phyloP scores from a whole-genome alignment of 495 filamentous ascomycete genomes.

The Staphylotrichum longicolle region DNA sequence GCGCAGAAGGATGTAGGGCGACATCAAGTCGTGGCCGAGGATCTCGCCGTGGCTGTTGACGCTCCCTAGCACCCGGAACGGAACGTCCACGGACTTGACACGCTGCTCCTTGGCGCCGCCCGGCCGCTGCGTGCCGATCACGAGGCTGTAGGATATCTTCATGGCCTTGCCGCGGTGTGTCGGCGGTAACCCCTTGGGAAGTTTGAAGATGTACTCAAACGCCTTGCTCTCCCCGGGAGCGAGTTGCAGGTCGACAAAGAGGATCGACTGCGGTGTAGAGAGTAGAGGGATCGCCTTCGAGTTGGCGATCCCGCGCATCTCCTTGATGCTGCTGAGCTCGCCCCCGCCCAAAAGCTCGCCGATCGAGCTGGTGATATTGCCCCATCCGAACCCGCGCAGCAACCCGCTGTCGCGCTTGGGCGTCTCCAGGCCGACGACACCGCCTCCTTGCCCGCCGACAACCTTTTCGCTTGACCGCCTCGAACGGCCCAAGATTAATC shows the following conservation, averaged over 20 bases:
- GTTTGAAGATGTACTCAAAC: slow-evolving; percentile 78
- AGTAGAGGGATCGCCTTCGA: slow-evolving; percentile 83
- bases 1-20: slow-evolving; percentile 84
- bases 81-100: slow-evolving; percentile 86
- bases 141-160: slow-evolving; percentile 85
- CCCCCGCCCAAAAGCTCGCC: slow-evolving; percentile 79
- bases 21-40: slow-evolving; percentile 81
- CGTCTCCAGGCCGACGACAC: slow-evolving; percentile 76
- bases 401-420: slow-evolving; percentile 75
- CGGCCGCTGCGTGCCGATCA: slow-evolving; percentile 88
- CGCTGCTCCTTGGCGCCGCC: slow-evolving; percentile 74
- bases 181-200: slow-evolving; percentile 85
- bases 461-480: slow-evolving; percentile 92
- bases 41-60: slow-evolving; percentile 69
- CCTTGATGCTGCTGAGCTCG: slow-evolving; percentile 86
- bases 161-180: slow-evolving; percentile 90
- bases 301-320: slow-evolving; percentile 80
- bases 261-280: slow-evolving; percentile 92
- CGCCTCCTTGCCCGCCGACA: slow-evolving; percentile 79
- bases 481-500: slow-evolving; percentile 84
- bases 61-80: slow-evolving; percentile 90
- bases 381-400: slow-evolving; percentile 83
- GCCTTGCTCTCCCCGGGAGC: slow-evolving; percentile 85
- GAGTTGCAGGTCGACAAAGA: slow-evolving; percentile 90
- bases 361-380: slow-evolving; percentile 81